These are phyloP conservation scores for Clitoria ternatea DNA, from an alignment of 306 rosid genomes.

Conservation along the genomic window DNA sequence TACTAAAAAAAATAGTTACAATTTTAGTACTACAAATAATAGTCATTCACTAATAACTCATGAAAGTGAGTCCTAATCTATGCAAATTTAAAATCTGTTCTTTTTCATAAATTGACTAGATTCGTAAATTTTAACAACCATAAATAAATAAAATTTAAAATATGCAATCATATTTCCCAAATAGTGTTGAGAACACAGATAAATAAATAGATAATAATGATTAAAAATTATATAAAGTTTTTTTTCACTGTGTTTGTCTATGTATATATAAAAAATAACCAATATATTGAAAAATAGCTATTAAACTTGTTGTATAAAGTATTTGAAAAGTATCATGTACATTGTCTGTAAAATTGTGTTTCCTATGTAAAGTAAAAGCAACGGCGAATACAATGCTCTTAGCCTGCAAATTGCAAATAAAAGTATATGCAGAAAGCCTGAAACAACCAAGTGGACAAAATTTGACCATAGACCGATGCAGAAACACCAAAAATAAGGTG, in stretches of 20 bases:
- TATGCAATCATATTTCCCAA: not conserved
- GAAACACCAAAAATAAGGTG: not conserved
- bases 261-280: too few species aligned
- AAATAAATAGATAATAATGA: not conserved
- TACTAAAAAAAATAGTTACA: too few species aligned
- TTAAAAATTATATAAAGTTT: too few species aligned
- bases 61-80: too few species aligned
- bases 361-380: not conserved
- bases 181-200: not conserved
- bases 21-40: too few species aligned
- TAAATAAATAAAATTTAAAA: not conserved
- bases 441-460: not conserved
- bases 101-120: not conserved
- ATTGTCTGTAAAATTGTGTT: too few species aligned
- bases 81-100: not conserved
- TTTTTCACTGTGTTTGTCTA: too few species aligned
- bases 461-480: not conserved
- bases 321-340: not conserved
- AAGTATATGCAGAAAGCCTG: too few species aligned
- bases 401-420: conserved; percentile 9
- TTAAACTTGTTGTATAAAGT: too few species aligned
- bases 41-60: too few species aligned
- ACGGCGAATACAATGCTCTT: not conserved
- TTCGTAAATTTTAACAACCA: not conserved
- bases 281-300: too few species aligned